Percentiles rank a stretch among this genome's conserved stretches.
Conservation (phyloP, 2,329 filamentous ascomycete species). For the Aureobasidium sp. region DNA sequence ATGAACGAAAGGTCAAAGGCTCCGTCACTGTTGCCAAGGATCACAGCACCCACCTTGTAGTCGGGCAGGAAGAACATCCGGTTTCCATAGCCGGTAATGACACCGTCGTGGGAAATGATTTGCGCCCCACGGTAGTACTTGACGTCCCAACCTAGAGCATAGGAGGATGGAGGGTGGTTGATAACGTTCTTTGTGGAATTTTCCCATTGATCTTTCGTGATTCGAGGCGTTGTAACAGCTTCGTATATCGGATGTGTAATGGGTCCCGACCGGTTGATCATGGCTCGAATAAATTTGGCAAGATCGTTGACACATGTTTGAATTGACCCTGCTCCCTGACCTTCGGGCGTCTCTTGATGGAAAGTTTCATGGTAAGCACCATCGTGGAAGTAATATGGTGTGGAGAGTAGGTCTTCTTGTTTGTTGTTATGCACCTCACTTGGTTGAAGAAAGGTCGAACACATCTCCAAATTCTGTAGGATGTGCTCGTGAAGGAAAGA, state of each 20-base stretch:
- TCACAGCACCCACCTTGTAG: conserved; percentile 25
- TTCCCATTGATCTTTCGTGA: conserved; percentile 17
- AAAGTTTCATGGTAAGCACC: conserved; percentile 24
- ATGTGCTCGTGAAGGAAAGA: conserved; percentile 37
- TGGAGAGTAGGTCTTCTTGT: conserved; percentile 31
- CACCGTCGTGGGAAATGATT: conserved; percentile 28
- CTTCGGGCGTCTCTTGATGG: conserved; percentile 26
- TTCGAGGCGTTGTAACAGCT: conserved; percentile 20
- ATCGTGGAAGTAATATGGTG: conserved; percentile 37
- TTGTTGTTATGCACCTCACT: conserved; percentile 19
- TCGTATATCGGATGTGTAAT: conserved; percentile 23
- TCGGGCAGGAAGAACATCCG: conserved; percentile 26
- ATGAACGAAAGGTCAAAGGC: background rate
- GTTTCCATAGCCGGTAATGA: conserved; percentile 25
- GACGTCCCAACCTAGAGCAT: conserved; percentile 23
- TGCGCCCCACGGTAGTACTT: conserved; percentile 26
- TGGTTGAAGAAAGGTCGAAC: conserved; percentile 34
- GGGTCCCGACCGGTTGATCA: conserved; percentile 25
- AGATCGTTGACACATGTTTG: conserved; percentile 31
- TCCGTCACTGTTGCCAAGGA: conserved; percentile 25
- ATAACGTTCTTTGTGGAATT: conserved; percentile 18
- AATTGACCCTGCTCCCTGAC: conserved; percentile 40
- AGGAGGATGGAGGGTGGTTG: background rate
- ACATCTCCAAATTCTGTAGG: conserved; percentile 44
- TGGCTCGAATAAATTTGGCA: conserved; percentile 26